Evolutionary conservation across 345 rosid species (phyloP).

Genomic region (Psidium guajava): DNA sequence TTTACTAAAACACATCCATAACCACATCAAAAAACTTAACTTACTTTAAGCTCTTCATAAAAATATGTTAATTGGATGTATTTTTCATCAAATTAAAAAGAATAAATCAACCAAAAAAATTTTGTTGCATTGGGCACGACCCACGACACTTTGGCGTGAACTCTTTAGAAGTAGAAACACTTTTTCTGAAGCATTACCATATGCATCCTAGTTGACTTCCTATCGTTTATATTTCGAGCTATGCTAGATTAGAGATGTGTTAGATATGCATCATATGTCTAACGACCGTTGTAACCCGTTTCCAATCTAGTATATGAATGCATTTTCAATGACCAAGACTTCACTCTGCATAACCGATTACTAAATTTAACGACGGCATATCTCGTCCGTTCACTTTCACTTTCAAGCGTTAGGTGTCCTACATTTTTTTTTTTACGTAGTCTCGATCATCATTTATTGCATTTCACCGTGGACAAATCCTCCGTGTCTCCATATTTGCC

Average conservation of each 20-base stretch:
- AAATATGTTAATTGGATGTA: too few species aligned
- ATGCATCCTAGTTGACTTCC: not conserved
- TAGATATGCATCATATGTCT: not conserved
- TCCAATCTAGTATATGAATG: not conserved
- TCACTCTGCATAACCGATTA: not conserved
- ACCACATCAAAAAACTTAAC: too few species aligned
- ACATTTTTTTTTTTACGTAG: not conserved
- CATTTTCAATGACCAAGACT: not conserved
- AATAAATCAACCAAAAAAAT: too few species aligned
- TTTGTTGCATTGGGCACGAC: too few species aligned
- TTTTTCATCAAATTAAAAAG: too few species aligned
- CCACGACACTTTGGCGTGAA: too few species aligned
- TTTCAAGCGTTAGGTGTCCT: not conserved
- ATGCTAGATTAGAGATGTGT: not conserved
- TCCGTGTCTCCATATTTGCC: not conserved
- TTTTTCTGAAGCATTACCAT: too few species aligned
- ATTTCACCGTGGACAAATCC: not conserved
- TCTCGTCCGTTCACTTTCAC: not conserved
- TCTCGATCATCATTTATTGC: not conserved
- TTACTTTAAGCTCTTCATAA: too few species aligned
- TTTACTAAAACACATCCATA: too few species aligned
- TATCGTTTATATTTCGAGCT: not conserved
- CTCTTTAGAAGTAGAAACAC: too few species aligned
- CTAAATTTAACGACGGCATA: not conserved
- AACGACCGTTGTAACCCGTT: too few species aligned